Conservation (phyloP, 768 basidiomycete genomes). For the Mrakia blollopis region DNA sequence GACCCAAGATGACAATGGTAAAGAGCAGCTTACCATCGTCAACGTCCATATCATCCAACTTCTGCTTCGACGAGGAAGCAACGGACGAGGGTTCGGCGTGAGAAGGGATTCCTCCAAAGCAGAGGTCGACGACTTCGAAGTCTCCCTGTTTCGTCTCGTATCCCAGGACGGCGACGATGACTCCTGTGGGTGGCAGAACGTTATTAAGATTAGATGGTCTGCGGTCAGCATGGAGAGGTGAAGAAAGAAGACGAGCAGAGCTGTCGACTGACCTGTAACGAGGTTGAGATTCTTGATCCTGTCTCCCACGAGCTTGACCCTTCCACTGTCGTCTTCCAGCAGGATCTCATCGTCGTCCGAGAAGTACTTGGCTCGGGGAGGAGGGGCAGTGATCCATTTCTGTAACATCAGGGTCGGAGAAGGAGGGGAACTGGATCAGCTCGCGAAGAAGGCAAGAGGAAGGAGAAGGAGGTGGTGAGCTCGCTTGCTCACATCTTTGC, state of each 20-base stretch:
- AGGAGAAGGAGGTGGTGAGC: background rate
- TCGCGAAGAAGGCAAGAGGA: background rate
- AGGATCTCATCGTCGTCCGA: conserved; percentile 74
- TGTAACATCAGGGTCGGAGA: conserved; percentile 41
- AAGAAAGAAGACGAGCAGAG: background rate
- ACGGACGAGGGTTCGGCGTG: conserved; percentile 45
- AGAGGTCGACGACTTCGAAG: conserved; percentile 87
- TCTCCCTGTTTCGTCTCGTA: conserved; percentile 84
- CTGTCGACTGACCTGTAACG: conserved; percentile 69
- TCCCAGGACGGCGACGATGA: conserved; percentile 83
- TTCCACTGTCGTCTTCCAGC: conserved; percentile 94
- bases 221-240: background rate
- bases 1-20: background rate
- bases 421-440: background rate
- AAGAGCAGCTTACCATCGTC: conserved; percentile 56
- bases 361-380: conserved; percentile 65
- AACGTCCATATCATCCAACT: conserved; percentile 57
- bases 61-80: conserved; percentile 14
- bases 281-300: conserved; percentile 55
- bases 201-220: background rate
- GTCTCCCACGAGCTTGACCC: conserved; percentile 80
- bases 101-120: conserved; percentile 75
- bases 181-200: conserved; percentile 46
- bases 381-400: conserved; percentile 85
- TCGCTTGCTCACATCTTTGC: conserved; percentile 65